Evolutionary conservation across 1,284 basidiomycete species (phyloP).

Genomic region (Blastosporella zonata): DNA sequence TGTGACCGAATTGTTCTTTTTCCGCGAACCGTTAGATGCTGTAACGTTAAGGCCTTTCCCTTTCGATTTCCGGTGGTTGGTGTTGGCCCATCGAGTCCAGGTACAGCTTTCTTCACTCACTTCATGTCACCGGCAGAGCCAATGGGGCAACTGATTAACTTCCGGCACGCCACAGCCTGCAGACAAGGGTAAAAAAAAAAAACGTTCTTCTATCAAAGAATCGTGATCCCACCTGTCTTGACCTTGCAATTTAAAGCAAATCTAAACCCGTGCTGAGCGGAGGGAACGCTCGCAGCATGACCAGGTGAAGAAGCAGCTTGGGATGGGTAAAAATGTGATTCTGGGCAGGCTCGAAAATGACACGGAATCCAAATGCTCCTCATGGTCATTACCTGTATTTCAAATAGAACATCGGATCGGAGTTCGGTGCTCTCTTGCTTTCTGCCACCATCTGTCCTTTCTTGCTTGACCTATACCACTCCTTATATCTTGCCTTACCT

Average conservation of each 20-base stretch:
- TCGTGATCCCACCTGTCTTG: not conserved
- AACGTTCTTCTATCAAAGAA: not conserved
- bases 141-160: not conserved
- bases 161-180: not conserved
- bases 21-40: too few species aligned
- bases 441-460: conserved; percentile 14
- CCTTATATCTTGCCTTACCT: conserved; percentile 17
- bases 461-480: conserved; percentile 19
- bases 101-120: too few species aligned
- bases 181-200: not conserved
- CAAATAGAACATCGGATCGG: conserved; percentile 13
- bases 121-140: too few species aligned
- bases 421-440: conserved; percentile 17
- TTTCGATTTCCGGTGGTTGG: too few species aligned
- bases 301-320: too few species aligned
- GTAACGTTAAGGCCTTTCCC: too few species aligned
- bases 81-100: too few species aligned
- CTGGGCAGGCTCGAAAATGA: too few species aligned
- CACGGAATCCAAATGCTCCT: too few species aligned
- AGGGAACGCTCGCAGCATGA: not conserved
- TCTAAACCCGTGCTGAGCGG: too few species aligned
- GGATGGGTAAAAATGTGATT: too few species aligned
- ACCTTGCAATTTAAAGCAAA: not conserved
- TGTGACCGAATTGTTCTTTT: too few species aligned
- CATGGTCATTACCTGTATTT: not conserved